A percentile compares a stretch with the other conserved stretches of the same genome.
phyloP scores from a whole-genome alignment of 2,329 filamentous ascomycete species.

The Alternaria solani region DNA sequence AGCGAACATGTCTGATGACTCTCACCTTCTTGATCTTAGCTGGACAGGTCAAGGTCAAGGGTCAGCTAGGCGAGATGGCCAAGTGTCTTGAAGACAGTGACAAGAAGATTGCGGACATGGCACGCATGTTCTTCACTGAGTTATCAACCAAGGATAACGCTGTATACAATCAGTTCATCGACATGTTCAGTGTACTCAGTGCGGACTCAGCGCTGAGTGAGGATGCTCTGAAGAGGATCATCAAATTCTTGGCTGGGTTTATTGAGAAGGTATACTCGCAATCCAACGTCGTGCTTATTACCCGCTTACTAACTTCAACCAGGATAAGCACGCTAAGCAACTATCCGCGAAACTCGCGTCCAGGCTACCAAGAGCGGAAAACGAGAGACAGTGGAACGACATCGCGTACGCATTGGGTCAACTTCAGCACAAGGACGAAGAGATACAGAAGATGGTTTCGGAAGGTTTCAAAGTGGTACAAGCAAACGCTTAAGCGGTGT shows the following conservation, averaged over 20 bases:
- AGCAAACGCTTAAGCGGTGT: conserved; percentile 24
- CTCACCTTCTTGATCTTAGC: conserved; percentile 96
- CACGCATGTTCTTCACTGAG: conserved; percentile 98
- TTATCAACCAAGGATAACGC: conserved; percentile 98
- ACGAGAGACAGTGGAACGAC: conserved; percentile 95
- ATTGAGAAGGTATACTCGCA: conserved; percentile 83
- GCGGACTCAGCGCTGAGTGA: conserved; percentile 83
- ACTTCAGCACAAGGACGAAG: conserved; percentile 91
- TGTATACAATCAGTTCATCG: conserved; percentile 98
- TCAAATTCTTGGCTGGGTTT: conserved; percentile 93
- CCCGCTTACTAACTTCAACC: background rate
- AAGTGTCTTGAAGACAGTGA: conserved; percentile 98
- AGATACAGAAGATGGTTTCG: conserved; percentile 77
- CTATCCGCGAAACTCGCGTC: conserved; percentile 91
- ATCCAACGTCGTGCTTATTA: background rate
- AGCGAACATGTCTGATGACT: conserved; percentile 98
- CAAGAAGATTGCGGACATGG: conserved; percentile 89
- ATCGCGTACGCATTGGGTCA: conserved; percentile 90
- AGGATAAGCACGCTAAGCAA: conserved; percentile 98
- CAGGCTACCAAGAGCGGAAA: conserved; percentile 84
- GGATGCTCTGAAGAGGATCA: conserved; percentile 82
- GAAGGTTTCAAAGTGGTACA: conserved; percentile 73
- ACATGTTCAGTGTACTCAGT: conserved; percentile 95
- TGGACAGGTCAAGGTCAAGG: conserved; percentile 99
- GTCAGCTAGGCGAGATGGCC: conserved; percentile 97